phyloP scores from a whole-genome alignment of 208 protist species.

The Trypanosoma platydactyli region DNA sequence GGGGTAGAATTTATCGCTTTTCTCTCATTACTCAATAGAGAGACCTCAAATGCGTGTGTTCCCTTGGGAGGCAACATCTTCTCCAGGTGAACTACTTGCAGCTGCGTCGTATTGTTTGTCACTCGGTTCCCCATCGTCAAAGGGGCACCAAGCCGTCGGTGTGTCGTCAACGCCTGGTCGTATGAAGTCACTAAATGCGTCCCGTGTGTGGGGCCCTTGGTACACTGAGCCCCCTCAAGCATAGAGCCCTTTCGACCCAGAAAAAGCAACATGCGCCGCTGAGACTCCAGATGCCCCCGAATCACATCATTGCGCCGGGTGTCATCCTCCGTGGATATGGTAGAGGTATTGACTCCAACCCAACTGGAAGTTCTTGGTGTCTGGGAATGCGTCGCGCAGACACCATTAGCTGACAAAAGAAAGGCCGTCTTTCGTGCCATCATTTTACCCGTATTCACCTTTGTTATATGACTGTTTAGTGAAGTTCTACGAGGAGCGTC shows the following conservation, averaged over 20 bases:
- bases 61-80: constrained; percentile 29
- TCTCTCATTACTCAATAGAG: too few relatives aligned
- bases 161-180: neutral
- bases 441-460: neutral
- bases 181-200: neutral
- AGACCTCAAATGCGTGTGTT: constrained; percentile 21
- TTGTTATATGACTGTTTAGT: neutral
- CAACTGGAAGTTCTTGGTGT: neutral
- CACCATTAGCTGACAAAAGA: too few relatives aligned
- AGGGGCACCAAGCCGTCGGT: neutral
- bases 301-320: constrained; percentile 1
- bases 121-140: constrained; percentile 19
- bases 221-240: neutral
- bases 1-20: too few relatives aligned
- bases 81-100: constrained; percentile 30
- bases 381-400: neutral
- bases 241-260: constrained; percentile 25
- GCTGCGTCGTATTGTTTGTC: constrained; percentile 36
- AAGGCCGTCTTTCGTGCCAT: neutral
- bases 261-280: constrained; percentile 23
- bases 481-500: neutral
- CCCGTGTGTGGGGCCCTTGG: neutral
- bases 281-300: constrained; percentile 25
- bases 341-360: neutral
- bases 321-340: constrained; percentile 1